Base-by-base conservation (phyloP, 352 stramenopile species). In the Globisporangium camurandrum region DNA sequence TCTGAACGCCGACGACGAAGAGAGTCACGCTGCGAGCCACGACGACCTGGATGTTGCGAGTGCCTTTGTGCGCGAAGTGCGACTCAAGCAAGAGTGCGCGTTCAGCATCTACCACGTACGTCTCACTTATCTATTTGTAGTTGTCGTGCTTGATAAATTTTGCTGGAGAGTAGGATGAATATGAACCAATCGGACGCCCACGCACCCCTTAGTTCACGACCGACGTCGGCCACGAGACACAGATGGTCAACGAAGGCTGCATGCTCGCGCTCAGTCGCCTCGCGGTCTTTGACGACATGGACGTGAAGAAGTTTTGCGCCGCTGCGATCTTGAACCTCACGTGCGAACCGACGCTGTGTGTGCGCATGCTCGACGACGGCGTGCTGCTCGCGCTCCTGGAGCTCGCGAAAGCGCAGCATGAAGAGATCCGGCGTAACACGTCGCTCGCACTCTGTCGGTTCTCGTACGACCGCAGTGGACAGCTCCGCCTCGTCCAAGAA, bases 381-480 rank as follows among this genome's bases (percentile, higher is more conserved):
- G 75, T 86, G 5, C 49, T 93, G 14, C 44, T 86, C 7, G 75
- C 69, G 2, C 56, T 89, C 23, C 62, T 93, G 4, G 77, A 93
- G 34, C 70, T 93, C 3, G 79, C 78, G 9, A 90, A 91, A 53
- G 72, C 75, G 4, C 75, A 87, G 23, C 71, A 90, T 28, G 75
- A 90, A 61, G 78, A 92, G 56, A 71, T 92, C 22, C 71, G 81
- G 1, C 81, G 81, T 19, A 84, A 90, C 55, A 89, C 81, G n/a
- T 86, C 75, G 36, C 88, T 88, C 68, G 71, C 78, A 33, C 57
- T 92, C 6, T 92, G 81, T 37, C 76, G 81, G n/a, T 81, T 92
- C 38, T 90, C 81, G 6, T 90, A 92, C 52, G 78, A 88, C 22
- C 75, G 74, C 24, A 62, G 54, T 12, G 78, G 78, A 0, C 81